Evolutionary conservation across 257 asterid species (phyloP), one percentile per base, ranked within the genome.

Genomic region (Echites panduratus): DNA sequence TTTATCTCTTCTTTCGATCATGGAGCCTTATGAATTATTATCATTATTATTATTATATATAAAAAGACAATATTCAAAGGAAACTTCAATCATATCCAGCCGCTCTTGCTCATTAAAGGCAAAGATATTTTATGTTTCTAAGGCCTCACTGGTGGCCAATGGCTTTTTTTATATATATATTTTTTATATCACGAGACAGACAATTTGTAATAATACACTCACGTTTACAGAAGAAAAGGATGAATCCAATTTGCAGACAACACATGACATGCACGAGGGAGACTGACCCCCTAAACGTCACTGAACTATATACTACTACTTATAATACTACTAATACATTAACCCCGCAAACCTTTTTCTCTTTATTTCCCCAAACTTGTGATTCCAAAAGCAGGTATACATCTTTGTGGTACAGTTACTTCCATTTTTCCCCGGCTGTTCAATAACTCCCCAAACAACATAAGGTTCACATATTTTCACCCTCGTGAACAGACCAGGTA

Each of bases 281-380:
- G 38, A 32, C 2, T 32, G 38, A 32, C 38, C 38, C 66, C 14
- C 4, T 13, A 32, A 11, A 32, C 4, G 4, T 19, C 26, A 53
- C 24, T 53, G 59, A 62, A 4, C 20, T 32, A n/a, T n/a, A n/a
- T n/a, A 0, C 22, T 62, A 5, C 6, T 62, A 4, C 40, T 62
- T 16, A 27, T 16, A 27, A 62, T 17, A 58, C 4, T 13, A n/a
- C n/a, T n/a, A n/a, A n/a, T 7, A 24, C 38, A 8, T 11, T 24
- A 16, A 61, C 24, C 2, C 16, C 32, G 4, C 43, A 11, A 1
- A 16, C 17, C 49, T 70, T 76, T 70, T 52, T 35, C 44, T 35
- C 73, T 69, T 66, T 68, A 48, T 70, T 70, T 76, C 66, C 40
- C 24, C 56, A 62, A 70, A 50, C 79, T 9, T 52, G 79, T 76